Conservation (phyloP, 2,329 filamentous ascomycete species). For the Exophiala oligosperma region DNA sequence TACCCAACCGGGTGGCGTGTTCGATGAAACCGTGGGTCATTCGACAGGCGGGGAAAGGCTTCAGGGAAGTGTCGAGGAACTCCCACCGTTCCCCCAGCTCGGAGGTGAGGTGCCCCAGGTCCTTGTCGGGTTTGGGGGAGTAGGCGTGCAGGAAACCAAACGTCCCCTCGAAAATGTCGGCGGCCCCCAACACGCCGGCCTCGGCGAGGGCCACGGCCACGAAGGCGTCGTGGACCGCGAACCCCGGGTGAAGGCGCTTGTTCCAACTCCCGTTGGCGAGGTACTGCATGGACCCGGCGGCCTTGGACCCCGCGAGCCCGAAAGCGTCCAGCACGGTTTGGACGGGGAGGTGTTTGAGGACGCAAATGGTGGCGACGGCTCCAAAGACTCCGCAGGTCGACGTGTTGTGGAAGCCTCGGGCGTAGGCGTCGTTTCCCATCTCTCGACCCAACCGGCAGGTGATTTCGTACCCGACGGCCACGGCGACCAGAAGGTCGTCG, state of each 20-base stretch:
- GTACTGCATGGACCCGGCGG: slow-evolving; percentile 41
- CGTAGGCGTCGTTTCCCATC: slow-evolving; percentile 36
- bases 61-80: slow-evolving; percentile 25
- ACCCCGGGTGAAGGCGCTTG: slow-evolving; percentile 41
- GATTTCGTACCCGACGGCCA: slow-evolving; percentile 38
- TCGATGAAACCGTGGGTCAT: slow-evolving; percentile 30
- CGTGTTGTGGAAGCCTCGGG: slow-evolving; percentile 41
- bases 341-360: slow-evolving; percentile 31
- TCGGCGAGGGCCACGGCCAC: slow-evolving; percentile 38
- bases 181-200: slow-evolving; percentile 33
- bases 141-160: slow-evolving; percentile 28
- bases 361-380: slow-evolving; percentile 35
- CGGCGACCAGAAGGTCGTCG: slow-evolving; percentile 33
- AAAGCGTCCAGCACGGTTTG: slow-evolving; percentile 36
- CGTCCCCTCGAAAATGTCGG: slow-evolving; percentile 25
- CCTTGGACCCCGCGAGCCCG: slow-evolving; percentile 39
- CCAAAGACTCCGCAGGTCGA: slow-evolving; percentile 40
- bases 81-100: slow-evolving; percentile 24
- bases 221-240: slow-evolving; percentile 42
- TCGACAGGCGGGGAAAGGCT: slow-evolving; percentile 28
- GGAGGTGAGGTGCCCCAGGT: slow-evolving; percentile 14
- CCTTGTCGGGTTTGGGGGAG: slow-evolving; percentile 19
- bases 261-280: slow-evolving; percentile 42
- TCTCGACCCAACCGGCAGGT: slow-evolving; percentile 36
- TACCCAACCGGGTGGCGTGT: slow-evolving; percentile 17